Conservation (phyloP, 495 filamentous ascomycete genomes). For the Trichoderma orchidacearum region DNA sequence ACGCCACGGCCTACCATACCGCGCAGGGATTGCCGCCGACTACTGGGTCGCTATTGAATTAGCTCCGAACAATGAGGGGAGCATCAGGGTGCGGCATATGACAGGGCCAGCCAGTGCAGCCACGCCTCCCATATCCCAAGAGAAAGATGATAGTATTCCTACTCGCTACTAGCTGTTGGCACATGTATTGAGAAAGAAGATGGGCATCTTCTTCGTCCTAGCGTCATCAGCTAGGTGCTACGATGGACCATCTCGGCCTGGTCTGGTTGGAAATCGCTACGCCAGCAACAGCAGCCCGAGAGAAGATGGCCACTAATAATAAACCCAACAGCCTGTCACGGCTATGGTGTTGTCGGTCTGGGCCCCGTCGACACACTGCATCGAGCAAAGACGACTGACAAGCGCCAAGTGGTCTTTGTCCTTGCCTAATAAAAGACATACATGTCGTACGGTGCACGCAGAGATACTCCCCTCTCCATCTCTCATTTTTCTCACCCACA, state of each 20-base stretch:
- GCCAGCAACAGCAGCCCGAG: background rate
- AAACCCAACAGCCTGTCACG: background rate
- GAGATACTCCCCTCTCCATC: no score
- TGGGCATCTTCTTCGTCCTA: background rate
- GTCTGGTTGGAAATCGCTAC: background rate
- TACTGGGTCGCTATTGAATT: background rate
- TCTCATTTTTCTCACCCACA: no score
- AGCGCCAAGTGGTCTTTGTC: background rate
- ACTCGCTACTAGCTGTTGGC: background rate
- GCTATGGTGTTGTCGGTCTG: background rate
- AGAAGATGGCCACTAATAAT: background rate
- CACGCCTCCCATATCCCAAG: background rate
- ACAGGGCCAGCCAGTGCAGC: background rate
- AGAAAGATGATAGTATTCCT: background rate
- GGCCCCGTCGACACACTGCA: background rate
- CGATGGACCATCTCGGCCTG: background rate
- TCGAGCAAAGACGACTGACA: background rate
- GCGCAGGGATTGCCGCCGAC: background rate
- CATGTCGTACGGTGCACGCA: background rate
- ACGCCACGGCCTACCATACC: background rate
- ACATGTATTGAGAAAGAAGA: background rate
- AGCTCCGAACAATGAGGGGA: background rate
- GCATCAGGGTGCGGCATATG: background rate
- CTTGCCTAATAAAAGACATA: background rate
- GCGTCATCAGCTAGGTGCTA: background rate